Evolutionary conservation across 176 grass and related monocot species (phyloP).

Genomic region (Eremochloa ophiuroides): DNA sequence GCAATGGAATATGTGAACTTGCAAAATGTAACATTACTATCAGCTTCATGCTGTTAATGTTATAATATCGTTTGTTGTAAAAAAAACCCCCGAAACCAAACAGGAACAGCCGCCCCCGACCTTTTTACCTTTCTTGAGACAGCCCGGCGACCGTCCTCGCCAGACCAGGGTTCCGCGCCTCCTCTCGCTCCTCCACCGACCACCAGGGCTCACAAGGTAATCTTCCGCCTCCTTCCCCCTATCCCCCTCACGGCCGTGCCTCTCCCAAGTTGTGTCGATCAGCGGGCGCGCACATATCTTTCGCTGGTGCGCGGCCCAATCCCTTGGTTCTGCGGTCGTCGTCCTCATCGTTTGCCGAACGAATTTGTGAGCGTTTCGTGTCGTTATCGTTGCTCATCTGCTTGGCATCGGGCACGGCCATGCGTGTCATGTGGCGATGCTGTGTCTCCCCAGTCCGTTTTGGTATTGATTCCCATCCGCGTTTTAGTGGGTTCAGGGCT

Average conservation of each 20-base stretch:
- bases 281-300: not conserved
- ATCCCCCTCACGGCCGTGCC: not conserved
- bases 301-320: not conserved
- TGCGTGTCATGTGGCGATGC: not conserved
- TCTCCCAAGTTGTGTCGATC: not conserved
- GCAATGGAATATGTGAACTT: no score
- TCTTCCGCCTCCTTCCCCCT: not conserved
- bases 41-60: no score
- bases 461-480: not conserved
- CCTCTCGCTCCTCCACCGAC: not conserved
- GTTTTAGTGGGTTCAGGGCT: not conserved
- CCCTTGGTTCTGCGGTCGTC: not conserved
- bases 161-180: not conserved
- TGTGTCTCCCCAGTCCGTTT: not conserved
- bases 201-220: not conserved
- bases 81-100: no score
- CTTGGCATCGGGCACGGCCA: not conserved
- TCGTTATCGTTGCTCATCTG: not conserved
- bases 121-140: no score
- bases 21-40: no score
- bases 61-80: no score
- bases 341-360: not conserved
- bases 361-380: not conserved
- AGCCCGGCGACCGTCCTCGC: not conserved
- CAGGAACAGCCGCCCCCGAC: no score